A percentile compares a stretch with the other conserved stretches of the same genome.
Evolutionary conservation across 23 red algal species (phyloP).

Genomic region (Agarophyton chilense): DNA sequence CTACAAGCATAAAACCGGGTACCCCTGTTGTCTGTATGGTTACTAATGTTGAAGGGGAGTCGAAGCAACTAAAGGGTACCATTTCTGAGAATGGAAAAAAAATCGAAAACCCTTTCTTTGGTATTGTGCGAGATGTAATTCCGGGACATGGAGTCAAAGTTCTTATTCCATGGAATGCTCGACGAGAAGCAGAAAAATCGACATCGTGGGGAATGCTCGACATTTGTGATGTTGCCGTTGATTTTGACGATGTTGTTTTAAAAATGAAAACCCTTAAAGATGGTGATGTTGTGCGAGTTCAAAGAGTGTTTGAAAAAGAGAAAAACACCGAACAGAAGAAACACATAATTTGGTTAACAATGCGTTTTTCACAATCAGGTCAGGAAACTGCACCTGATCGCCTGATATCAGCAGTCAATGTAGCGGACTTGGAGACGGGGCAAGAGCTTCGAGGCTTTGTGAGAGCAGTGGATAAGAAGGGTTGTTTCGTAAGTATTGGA

Average conservation of each 20-base stretch:
- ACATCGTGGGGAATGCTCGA: slow-evolving; percentile 48
- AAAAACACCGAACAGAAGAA: not conserved
- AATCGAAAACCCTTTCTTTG: not conserved
- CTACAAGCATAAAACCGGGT: not conserved
- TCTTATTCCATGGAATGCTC: slow-evolving; percentile 49
- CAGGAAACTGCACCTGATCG: not conserved
- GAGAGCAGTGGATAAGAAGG: slow-evolving; percentile 61
- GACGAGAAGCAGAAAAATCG: slow-evolving; percentile 3
- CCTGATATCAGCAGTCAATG: slow-evolving; percentile 3
- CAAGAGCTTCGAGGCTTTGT: slow-evolving; percentile 79
- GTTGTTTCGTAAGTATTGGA: slow-evolving; percentile 83
- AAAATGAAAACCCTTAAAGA: slow-evolving; percentile 15
- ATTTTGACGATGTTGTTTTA: slow-evolving; percentile 49
- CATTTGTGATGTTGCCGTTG: slow-evolving; percentile 54
- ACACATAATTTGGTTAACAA: not conserved
- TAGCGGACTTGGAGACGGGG: slow-evolving; percentile 24
- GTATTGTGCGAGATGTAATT: slow-evolving; percentile 19
- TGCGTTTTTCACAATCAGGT: not conserved
- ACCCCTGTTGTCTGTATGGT: slow-evolving; percentile 46
- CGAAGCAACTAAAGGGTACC: not conserved
- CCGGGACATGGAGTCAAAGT: slow-evolving; percentile 54
- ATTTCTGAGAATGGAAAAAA: slow-evolving; percentile 61
- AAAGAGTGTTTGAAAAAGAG: not conserved
- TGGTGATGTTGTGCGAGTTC: slow-evolving; percentile 49
- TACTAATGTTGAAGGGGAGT: not conserved